phyloP scores from a whole-genome alignment of 306 rosid genomes.

The Dryas octopetala region DNA sequence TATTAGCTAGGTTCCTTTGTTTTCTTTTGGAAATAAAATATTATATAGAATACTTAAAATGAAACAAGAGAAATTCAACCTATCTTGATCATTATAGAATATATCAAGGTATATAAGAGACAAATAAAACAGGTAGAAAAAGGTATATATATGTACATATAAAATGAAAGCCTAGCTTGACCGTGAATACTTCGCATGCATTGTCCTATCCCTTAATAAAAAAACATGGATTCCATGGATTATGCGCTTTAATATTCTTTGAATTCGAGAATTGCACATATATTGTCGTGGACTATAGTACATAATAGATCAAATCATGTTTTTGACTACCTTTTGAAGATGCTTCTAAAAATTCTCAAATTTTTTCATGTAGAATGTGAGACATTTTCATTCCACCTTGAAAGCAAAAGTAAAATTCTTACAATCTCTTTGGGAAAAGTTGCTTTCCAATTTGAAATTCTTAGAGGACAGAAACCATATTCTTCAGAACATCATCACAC shows the following conservation, averaged over 20 bases:
- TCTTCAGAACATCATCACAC: neutral
- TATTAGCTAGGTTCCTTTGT: no score
- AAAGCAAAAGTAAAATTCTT: neutral
- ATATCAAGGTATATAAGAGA: neutral
- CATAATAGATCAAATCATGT: neutral
- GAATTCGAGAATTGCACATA: neutral
- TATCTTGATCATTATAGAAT: neutral
- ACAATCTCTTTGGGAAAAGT: neutral
- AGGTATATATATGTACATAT: no score
- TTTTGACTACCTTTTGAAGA: neutral
- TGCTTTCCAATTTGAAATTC: slow-evolving; percentile 12
- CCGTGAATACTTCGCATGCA: no score
- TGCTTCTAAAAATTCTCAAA: neutral
- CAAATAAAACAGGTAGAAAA: no score
- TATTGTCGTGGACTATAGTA: no score
- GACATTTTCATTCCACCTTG: neutral
- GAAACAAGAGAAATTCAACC: no score
- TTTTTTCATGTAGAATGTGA: neutral
- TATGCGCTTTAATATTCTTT: neutral
- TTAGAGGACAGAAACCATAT: neutral
- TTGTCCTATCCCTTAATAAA: no score
- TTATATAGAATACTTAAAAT: no score
- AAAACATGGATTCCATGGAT: neutral
- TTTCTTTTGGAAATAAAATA: no score
- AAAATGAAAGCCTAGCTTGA: no score